Evolutionary conservation across 1,284 basidiomycete species (phyloP), one percentile per base, ranked within the genome.

Genomic region (Sporisorium reilianum): DNA sequence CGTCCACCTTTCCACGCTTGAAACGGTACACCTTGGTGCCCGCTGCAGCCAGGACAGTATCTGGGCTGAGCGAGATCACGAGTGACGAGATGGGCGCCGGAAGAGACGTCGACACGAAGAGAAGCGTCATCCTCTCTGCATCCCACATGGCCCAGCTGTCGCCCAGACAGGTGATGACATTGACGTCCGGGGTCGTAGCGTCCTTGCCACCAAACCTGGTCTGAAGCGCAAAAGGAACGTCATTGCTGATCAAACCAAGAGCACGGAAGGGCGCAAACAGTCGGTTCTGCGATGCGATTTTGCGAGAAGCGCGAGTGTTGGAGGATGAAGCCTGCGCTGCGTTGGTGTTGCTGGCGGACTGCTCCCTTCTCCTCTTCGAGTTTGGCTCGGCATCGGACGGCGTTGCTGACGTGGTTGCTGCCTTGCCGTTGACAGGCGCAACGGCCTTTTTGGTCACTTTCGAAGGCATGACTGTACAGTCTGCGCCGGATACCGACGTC

Each of bases 61-160:
- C 93, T 3, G 92, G 92, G 67, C 93, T 92, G 88, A 95, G 91
- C 38, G 76, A 70, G 38, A 78, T 63, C 9, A 89, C 89, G 79
- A 99, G 86, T 69, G 89, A 90, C 3, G 90, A 88, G 74, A 99
- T 95, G 32, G 89, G 88, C 22, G 90, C 88, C 10, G 88, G 88
- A 14, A 90, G 88, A 81, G 95, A 91, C 10, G 93, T 91, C 92
- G 95, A 94, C 65, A 97, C 94, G 84, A 99, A 98, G 49, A 98
- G 88, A 50, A 99, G 86, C 18, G 89, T 89, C 92, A 99, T 95
- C 86, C 91, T 93, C 34, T 91, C 92, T 14, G 94, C 94, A 81
- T 97, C 94, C 96, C 96, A 99, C 85, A 98, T 88, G 22, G 94
- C 92, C 96, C 96, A 99, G 77, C 92, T 91, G 70, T 88, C 90